Evolutionary conservation across 345 rosid genomes (phyloP).

Genomic region (Eucalyptus regnans): DNA sequence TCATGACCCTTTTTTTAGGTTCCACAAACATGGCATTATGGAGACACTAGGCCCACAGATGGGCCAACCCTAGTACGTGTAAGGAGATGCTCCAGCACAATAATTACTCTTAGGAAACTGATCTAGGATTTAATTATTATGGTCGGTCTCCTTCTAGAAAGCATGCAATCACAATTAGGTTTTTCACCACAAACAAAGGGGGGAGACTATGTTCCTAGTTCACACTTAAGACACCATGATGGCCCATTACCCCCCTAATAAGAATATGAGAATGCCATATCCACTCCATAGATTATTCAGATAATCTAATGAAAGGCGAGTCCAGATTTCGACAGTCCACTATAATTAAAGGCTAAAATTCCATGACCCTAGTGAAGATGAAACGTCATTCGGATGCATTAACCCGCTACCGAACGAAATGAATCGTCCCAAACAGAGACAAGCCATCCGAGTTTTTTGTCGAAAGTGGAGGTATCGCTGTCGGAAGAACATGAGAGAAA

Average conservation of each 20-base stretch:
- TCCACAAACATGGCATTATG: conserved; percentile 5
- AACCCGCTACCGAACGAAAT: background rate
- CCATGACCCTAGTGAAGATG: background rate
- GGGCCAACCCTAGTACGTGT: background rate
- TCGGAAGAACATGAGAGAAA: background rate
- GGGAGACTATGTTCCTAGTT: background rate
- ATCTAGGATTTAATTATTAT: background rate
- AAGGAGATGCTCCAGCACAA: background rate
- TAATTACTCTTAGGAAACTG: background rate
- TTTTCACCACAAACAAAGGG: background rate
- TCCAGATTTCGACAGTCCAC: background rate
- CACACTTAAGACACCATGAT: background rate
- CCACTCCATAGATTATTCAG: background rate
- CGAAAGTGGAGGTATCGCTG: background rate
- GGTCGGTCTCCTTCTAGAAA: conserved; percentile 12
- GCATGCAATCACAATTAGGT: background rate
- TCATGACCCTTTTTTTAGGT: background rate
- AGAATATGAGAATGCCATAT: background rate
- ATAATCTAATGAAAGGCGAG: background rate
- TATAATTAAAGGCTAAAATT: background rate
- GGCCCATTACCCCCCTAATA: background rate
- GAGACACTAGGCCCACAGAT: conserved; percentile 5
- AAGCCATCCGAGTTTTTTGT: background rate
- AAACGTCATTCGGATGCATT: background rate
- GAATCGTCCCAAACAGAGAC: background rate